These are phyloP conservation scores for Auriscalpium vulgare DNA, from an alignment of 768 basidiomycete genomes.

Conservation along the genomic window DNA sequence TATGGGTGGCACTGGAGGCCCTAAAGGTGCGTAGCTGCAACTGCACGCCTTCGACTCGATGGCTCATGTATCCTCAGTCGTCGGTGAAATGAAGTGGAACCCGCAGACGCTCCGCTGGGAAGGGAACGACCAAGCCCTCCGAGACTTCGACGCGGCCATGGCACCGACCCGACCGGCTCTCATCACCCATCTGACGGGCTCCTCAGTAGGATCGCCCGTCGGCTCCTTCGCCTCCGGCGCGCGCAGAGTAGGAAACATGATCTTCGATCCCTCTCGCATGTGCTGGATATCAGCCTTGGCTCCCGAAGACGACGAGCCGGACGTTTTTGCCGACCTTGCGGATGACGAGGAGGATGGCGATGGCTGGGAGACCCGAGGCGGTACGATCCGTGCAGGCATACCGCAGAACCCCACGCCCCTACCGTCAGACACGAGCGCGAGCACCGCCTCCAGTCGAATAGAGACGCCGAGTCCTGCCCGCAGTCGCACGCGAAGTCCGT, in stretches of 20 bases:
- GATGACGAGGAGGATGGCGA: slow-evolving; percentile 84
- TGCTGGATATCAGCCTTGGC: slow-evolving; percentile 86
- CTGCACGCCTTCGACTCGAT: slow-evolving; percentile 3
- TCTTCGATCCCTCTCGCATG: slow-evolving; percentile 92
- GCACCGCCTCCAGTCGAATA: slow-evolving; percentile 23
- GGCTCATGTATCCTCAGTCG: slow-evolving; percentile 41
- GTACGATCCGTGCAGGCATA: slow-evolving; percentile 67
- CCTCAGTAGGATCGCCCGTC: slow-evolving; percentile 75
- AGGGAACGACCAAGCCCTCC: slow-evolving; percentile 87
- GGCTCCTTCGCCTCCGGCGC: slow-evolving; percentile 70
- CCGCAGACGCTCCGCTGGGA: slow-evolving; percentile 88
- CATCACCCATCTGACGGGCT: slow-evolving; percentile 88
- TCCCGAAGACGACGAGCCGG: slow-evolving; percentile 88
- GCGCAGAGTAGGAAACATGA: slow-evolving; percentile 94
- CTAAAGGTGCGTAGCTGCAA: slow-evolving; percentile 55
- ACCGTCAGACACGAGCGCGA: slow-evolving; percentile 19
- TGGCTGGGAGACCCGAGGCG: slow-evolving; percentile 64
- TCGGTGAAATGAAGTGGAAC: slow-evolving; percentile 98
- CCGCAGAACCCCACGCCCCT: slow-evolving; percentile 20
- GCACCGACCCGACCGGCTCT: slow-evolving; percentile 88
- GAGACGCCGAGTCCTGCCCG: slow-evolving; percentile 54
- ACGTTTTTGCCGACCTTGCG: slow-evolving; percentile 88
- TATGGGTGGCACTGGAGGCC: slow-evolving; percentile 52
- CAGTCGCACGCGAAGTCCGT: slow-evolving; percentile 55
- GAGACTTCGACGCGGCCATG: slow-evolving; percentile 80